These are phyloP conservation scores for Xerocomellus intermedius DNA, from an alignment of 768 basidiomycete genomes.

Conservation along the genomic window DNA sequence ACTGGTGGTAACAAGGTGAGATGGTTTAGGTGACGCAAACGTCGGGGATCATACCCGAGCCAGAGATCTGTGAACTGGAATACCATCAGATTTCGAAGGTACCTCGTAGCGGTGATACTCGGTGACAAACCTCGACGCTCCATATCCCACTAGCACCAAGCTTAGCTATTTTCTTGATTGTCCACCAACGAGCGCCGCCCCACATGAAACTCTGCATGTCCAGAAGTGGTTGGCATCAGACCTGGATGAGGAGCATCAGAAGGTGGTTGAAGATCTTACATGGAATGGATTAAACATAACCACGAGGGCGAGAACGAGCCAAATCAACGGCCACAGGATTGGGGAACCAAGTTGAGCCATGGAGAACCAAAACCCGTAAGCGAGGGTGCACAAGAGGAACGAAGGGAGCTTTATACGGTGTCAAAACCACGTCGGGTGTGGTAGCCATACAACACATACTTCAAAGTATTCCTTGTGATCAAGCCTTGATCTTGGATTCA, in stretches of 20 bases:
- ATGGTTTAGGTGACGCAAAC: not conserved
- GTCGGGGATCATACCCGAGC: slow-evolving; percentile 59
- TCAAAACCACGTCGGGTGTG: slow-evolving; percentile 1
- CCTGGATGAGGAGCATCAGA: not conserved
- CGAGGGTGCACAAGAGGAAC: slow-evolving; percentile 71
- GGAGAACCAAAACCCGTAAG: slow-evolving; percentile 83
- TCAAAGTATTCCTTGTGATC: slow-evolving; percentile 80
- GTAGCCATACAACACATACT: slow-evolving; percentile 34
- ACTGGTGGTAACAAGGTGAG: slow-evolving; percentile 36
- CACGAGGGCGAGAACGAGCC: slow-evolving; percentile 62
- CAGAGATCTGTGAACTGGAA: slow-evolving; percentile 82
- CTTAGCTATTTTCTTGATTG: slow-evolving; percentile 59
- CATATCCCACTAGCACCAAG: slow-evolving; percentile 70
- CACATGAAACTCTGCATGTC: slow-evolving; percentile 45
- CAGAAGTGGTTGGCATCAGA: slow-evolving; percentile 20
- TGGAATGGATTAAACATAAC: slow-evolving; percentile 78
- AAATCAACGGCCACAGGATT: slow-evolving; percentile 76
- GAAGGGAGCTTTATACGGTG: slow-evolving; percentile 77
- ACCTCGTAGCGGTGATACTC: not conserved
- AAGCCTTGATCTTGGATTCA: slow-evolving; percentile 67
- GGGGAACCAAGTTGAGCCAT: slow-evolving; percentile 70
- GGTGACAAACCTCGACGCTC: slow-evolving; percentile 67
- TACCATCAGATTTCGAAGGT: slow-evolving; percentile 3
- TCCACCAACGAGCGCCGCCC: slow-evolving; percentile 65
- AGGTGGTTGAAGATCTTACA: slow-evolving; percentile 28